phyloP scores from a whole-genome alignment of 2,329 filamentous ascomycete genomes.

The Ophiocordyceps robertsii region DNA sequence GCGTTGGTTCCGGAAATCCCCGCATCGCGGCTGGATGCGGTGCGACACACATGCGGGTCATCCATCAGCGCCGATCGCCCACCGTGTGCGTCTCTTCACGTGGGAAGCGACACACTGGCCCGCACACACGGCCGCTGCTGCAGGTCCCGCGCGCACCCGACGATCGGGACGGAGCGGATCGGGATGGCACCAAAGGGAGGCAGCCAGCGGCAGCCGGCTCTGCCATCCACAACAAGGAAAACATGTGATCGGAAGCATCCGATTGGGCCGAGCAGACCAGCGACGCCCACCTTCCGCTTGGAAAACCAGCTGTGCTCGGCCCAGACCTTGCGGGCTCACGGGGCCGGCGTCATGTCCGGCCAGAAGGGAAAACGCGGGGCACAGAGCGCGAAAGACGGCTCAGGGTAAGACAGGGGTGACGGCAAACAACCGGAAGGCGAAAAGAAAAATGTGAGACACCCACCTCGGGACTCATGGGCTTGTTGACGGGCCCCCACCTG shows the following conservation, averaged over 20 bases:
- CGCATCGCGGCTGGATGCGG: not conserved
- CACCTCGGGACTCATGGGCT: slow-evolving; percentile 95
- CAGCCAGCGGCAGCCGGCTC: no score
- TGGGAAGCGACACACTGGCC: not conserved
- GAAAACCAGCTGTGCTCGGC: no score
- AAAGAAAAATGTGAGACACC: slow-evolving; percentile 12
- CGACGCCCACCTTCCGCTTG: no score
- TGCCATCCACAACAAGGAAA: no score
- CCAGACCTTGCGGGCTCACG: no score
- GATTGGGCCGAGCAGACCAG: no score
- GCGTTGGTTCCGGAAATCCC: not conserved
- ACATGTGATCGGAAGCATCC: no score
- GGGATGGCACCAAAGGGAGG: slow-evolving; percentile 4
- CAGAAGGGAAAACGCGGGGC: not conserved
- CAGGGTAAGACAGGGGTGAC: not conserved
- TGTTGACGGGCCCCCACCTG: slow-evolving; percentile 95
- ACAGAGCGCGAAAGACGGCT: not conserved
- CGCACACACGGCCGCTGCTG: not conserved
- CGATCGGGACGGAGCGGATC: slow-evolving; percentile 2
- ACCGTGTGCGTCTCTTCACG: not conserved
- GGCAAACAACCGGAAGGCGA: not conserved
- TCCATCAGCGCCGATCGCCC: no score
- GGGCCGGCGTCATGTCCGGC: not conserved
- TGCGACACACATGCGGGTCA: slow-evolving; percentile 2
- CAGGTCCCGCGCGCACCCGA: not conserved